phyloP scores from a whole-genome alignment of 768 basidiomycete species.

The Rossbeevera mucosa region DNA sequence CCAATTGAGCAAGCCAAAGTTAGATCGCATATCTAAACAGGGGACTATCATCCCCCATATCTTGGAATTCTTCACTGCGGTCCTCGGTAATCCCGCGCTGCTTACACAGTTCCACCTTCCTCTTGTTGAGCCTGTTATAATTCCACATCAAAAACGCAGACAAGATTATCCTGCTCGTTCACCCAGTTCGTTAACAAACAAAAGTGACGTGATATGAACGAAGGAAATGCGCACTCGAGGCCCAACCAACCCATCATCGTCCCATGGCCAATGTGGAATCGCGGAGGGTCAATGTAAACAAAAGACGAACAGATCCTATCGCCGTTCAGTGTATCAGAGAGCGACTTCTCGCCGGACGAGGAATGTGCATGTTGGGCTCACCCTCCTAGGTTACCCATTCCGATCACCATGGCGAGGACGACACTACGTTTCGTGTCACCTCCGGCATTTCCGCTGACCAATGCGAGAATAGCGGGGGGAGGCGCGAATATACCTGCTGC shows the following conservation, averaged over 20 bases:
- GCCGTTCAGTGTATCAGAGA: slow-evolving; percentile 1
- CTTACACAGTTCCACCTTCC: slow-evolving; percentile 42
- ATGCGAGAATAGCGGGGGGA: slow-evolving; percentile 45
- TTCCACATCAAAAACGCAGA: slow-evolving; percentile 43
- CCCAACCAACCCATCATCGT: slow-evolving; percentile 35
- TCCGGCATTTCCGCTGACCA: slow-evolving; percentile 52
- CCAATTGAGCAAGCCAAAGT: neutral
- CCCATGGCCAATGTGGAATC: slow-evolving; percentile 36
- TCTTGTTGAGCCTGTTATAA: slow-evolving; percentile 46
- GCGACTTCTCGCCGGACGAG: neutral
- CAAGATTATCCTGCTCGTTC: slow-evolving; percentile 35
- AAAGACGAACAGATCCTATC: slow-evolving; percentile 40
- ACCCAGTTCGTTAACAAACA: slow-evolving; percentile 27
- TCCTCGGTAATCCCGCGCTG: slow-evolving; percentile 40
- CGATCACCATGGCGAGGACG: slow-evolving; percentile 49
- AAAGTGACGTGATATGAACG: slow-evolving; percentile 6
- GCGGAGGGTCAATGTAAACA: slow-evolving; percentile 36
- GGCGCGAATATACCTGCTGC: slow-evolving; percentile 51
- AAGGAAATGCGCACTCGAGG: slow-evolving; percentile 16
- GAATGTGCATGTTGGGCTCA: slow-evolving; percentile 23
- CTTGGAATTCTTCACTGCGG: slow-evolving; percentile 37
- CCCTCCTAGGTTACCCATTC: slow-evolving; percentile 54
- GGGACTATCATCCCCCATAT: slow-evolving; percentile 52
- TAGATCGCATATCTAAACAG: slow-evolving; percentile 43
- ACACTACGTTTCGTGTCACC: slow-evolving; percentile 52